Percentiles rank a stretch among this genome's conserved stretches.
These are phyloP conservation scores for Vaccinium darrowii DNA, from an alignment of 148 eudicot species.

Conservation along the genomic window DNA sequence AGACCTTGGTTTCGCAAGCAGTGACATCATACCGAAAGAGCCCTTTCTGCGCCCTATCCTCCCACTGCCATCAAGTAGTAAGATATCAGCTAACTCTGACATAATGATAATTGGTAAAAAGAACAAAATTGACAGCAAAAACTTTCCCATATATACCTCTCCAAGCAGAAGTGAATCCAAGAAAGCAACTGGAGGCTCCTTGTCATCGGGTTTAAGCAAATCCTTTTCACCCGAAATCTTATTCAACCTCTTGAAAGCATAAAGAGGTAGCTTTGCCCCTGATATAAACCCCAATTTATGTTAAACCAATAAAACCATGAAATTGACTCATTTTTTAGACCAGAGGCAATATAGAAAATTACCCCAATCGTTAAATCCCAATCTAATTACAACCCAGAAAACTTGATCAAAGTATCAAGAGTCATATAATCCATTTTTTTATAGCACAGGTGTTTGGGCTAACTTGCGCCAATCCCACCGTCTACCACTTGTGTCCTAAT, in stretches of 20 bases:
- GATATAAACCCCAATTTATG: slow-evolving; percentile 12
- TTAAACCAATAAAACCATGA: background rate
- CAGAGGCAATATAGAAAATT: slow-evolving; percentile 14
- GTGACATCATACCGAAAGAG: slow-evolving; percentile 98
- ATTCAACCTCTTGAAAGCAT: slow-evolving; percentile 59
- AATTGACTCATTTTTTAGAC: background rate
- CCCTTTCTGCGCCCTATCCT: slow-evolving; percentile 84
- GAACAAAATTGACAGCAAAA: background rate
- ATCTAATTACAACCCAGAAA: background rate
- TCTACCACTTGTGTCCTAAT: too few species aligned
- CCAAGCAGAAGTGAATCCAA: slow-evolving; percentile 89
- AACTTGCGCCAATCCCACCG: too few species aligned
- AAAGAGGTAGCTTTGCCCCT: slow-evolving; percentile 79
- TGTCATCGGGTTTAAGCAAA: slow-evolving; percentile 31
- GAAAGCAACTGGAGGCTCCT: slow-evolving; percentile 76
- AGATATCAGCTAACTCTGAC: slow-evolving; percentile 10
- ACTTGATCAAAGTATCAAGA: background rate
- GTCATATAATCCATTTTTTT: too few species aligned
- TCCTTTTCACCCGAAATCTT: slow-evolving; percentile 40
- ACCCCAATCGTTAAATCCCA: slow-evolving; percentile 25
- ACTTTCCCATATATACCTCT: slow-evolving; percentile 50
- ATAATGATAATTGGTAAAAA: background rate
- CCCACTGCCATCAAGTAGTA: slow-evolving; percentile 64
- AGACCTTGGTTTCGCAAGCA: slow-evolving; percentile 94
- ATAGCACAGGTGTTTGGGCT: too few species aligned